These are phyloP conservation scores for Penicillium crystallinum DNA, from an alignment of 495 filamentous ascomycete species.

Conservation along the genomic window DNA sequence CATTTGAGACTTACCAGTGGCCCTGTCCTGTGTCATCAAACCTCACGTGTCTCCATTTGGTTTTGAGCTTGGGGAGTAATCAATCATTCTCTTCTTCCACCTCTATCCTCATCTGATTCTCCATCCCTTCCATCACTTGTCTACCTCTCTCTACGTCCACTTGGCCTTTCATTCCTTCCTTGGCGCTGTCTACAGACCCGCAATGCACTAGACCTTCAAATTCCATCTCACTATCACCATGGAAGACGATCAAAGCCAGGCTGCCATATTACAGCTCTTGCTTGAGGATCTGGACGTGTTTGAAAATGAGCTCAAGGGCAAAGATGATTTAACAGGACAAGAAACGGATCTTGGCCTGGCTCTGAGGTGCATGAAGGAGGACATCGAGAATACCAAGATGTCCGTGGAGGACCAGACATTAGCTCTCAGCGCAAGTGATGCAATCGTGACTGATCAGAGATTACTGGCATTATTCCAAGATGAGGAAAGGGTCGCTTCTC, in stretches of 20 bases:
- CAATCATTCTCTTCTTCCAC: no score
- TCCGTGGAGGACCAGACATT: background rate
- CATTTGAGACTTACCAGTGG: no score
- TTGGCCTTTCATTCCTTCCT: background rate
- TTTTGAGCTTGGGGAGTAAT: no score
- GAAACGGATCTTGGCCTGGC: background rate
- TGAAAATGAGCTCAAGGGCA: background rate
- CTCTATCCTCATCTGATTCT: background rate
- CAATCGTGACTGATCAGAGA: constrained; percentile 2
- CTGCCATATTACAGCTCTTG: background rate
- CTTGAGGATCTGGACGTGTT: background rate
- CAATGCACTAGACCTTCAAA: background rate
- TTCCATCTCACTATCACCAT: background rate
- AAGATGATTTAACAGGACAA: background rate
- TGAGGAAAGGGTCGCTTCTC: background rate
- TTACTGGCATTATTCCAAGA: background rate
- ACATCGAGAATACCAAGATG: background rate
- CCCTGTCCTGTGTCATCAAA: no score
- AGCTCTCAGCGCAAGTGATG: constrained; percentile 1
- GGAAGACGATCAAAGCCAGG: background rate
- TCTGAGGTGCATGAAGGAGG: background rate
- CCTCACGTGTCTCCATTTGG: no score
- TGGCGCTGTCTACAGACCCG: background rate
- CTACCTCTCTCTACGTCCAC: background rate
- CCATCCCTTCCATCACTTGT: background rate